Evolutionary conservation across 129 eudicot genomes (phyloP).

Genomic region (Scalesia atractyloides): DNA sequence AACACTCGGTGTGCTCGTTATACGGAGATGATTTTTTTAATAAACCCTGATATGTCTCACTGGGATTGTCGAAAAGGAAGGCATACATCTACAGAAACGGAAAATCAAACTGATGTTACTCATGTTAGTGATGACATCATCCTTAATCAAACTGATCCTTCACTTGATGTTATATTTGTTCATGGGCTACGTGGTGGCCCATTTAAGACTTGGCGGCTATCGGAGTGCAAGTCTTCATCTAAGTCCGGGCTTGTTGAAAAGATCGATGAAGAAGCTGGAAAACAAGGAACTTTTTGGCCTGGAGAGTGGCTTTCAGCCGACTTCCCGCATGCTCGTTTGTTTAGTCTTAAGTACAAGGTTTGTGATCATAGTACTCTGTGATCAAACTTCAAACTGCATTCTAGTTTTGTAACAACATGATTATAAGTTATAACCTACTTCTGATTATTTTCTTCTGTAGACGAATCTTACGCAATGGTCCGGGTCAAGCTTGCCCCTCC

Average conservation of each 20-base stretch:
- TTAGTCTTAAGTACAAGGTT: constrained; percentile 97
- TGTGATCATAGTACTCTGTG: constrained; percentile 24
- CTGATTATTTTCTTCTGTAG: constrained; percentile 47
- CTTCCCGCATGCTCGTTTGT: constrained; percentile 91
- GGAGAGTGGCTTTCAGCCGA: constrained; percentile 98
- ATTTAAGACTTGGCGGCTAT: constrained; percentile 89
- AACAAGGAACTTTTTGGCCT: constrained; percentile 95
- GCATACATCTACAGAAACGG: constrained; percentile 21
- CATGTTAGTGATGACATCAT: constrained; percentile 25
- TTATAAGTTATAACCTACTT: constrained; percentile 16
- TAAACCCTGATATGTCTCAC: constrained; percentile 82
- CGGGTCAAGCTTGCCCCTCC: constrained; percentile 89
- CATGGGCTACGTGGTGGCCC: constrained; percentile 99
- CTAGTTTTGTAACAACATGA: constrained; percentile 12
- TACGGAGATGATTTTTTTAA: constrained; percentile 79
- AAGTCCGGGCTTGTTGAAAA: constrained; percentile 98
- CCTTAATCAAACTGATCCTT: constrained; percentile 45
- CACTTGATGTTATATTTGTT: constrained; percentile 81
- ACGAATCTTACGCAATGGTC: constrained; percentile 98
- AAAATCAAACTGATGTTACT: constrained; percentile 20
- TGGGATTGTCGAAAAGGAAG: constrained; percentile 61
- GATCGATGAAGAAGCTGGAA: constrained; percentile 98
- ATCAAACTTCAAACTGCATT: neutral
- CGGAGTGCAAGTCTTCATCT: constrained; percentile 88
- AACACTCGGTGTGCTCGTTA: constrained; percentile 55